These are phyloP conservation scores for Sparassis latifolia DNA, from an alignment of 1,284 basidiomycete genomes.

Conservation along the genomic window DNA sequence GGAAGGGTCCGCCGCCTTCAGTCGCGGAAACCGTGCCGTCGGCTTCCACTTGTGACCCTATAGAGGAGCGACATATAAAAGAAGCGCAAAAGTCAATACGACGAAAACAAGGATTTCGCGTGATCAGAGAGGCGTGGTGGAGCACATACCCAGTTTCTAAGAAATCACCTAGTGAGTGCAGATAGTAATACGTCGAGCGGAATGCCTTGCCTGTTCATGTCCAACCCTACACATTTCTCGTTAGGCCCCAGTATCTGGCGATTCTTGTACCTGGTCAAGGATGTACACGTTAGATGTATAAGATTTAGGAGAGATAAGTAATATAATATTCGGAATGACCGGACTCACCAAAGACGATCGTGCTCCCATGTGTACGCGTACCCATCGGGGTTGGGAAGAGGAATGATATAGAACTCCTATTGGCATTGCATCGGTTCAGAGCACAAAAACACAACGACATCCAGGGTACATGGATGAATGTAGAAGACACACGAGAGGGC, in stretches of 20 bases:
- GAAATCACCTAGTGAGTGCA: background rate
- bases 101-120: background rate
- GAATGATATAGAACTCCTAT: constrained; percentile 72
- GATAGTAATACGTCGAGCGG: background rate
- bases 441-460: background rate
- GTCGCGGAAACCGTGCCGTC: constrained; percentile 21
- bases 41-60: constrained; percentile 62
- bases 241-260: constrained; percentile 49
- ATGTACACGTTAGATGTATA: too few relatives aligned
- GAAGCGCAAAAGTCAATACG: background rate
- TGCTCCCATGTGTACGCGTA: constrained; percentile 54
- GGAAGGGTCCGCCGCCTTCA: constrained; percentile 18
- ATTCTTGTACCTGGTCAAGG: constrained; percentile 62
- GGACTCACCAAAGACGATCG: constrained; percentile 63
- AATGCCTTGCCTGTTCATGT: constrained; percentile 59
- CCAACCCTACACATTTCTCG: constrained; percentile 61
- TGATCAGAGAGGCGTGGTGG: background rate
- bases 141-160: constrained; percentile 24
- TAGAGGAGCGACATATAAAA: background rate
- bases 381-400: constrained; percentile 81
- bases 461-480: too few relatives aligned
- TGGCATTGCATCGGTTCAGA: background rate
- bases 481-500: too few relatives aligned
- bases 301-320: background rate
- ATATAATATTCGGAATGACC: background rate